Percentiles rank a stretch among this genome's conserved stretches.
Conservation (phyloP, 192 early-diverging fungal species). For the Umbelopsis isabellina region DNA sequence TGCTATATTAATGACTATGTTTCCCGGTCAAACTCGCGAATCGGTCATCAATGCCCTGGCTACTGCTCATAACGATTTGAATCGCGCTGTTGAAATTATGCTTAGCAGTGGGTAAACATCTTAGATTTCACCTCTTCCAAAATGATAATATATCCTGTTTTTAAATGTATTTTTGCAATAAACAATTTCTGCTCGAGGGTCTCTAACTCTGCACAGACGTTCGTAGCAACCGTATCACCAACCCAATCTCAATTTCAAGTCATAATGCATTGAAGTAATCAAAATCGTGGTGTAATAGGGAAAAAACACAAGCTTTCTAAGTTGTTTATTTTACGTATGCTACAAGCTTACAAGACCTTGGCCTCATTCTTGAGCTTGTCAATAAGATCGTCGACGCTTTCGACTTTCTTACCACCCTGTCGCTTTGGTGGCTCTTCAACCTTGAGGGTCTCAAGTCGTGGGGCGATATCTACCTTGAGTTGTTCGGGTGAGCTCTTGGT, state of each 20-base stretch:
- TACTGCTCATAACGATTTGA: slow-evolving; percentile 61
- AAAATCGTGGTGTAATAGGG: neutral
- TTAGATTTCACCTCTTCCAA: neutral
- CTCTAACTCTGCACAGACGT: no score
- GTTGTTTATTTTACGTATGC: neutral
- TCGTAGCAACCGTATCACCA: no score
- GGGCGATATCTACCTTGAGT: slow-evolving; percentile 83
- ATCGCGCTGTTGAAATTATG: slow-evolving; percentile 57
- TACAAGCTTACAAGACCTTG: slow-evolving; percentile 62
- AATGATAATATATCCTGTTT: neutral
- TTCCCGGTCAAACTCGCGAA: slow-evolving; percentile 55
- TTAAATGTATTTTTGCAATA: slow-evolving; percentile 9
- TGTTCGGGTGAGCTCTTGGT: slow-evolving; percentile 74
- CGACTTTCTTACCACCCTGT: slow-evolving; percentile 89
- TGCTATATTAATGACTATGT: slow-evolving; percentile 55
- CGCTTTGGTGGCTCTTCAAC: slow-evolving; percentile 93
- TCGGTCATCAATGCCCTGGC: slow-evolving; percentile 51
- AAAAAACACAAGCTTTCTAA: neutral
- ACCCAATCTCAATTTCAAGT: neutral
- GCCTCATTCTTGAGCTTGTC: slow-evolving; percentile 88
- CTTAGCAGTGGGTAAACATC: slow-evolving; percentile 18
- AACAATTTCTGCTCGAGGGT: no score
- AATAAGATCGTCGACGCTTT: slow-evolving; percentile 89
- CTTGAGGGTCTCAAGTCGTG: slow-evolving; percentile 85
- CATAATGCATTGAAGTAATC: neutral